Percentiles rank a stretch among this genome's conserved stretches.
Evolutionary conservation across 495 filamentous ascomycete species (phyloP).

Genomic region (Cenococcum geophilum): DNA sequence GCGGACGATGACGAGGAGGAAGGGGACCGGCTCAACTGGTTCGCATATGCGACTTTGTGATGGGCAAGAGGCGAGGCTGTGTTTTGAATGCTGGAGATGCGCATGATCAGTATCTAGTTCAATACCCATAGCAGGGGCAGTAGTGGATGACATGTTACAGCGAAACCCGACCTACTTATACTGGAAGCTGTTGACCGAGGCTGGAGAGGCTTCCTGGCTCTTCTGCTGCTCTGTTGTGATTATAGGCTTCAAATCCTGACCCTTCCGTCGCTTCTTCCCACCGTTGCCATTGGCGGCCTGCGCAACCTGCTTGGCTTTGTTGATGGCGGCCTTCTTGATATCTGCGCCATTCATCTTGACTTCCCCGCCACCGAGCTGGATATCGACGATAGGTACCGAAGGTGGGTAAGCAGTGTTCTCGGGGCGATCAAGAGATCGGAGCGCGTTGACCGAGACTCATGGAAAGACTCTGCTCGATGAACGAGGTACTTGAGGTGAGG

Average conservation of each 20-base stretch:
- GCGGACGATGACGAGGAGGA: constrained; percentile 76
- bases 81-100: constrained; percentile 35
- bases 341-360: constrained; percentile 65
- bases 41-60: constrained; percentile 44
- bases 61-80: constrained; percentile 44
- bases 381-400: constrained; percentile 8
- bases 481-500: constrained; percentile 6
- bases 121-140: background rate
- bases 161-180: constrained; percentile 28
- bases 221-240: constrained; percentile 40
- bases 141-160: background rate
- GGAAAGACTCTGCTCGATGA: constrained; percentile 4
- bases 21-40: constrained; percentile 62
- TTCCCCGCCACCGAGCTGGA: constrained; percentile 19
- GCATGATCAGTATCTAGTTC: background rate
- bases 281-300: constrained; percentile 40
- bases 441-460: constrained; percentile 8
- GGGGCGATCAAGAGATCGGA: constrained; percentile 12
- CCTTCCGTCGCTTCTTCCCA: constrained; percentile 40
- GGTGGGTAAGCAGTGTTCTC: constrained; percentile 2
- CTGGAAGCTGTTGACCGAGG: constrained; percentile 25
- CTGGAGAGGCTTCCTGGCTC: constrained; percentile 39
- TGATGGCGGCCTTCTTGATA: constrained; percentile 68
- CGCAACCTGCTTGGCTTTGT: constrained; percentile 64
- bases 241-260: constrained; percentile 40